Percentiles rank a stretch among this genome's conserved stretches.
These are phyloP conservation scores for Trichoderma sp. DNA, from an alignment of 2,329 filamentous ascomycete genomes.

Conservation along the genomic window DNA sequence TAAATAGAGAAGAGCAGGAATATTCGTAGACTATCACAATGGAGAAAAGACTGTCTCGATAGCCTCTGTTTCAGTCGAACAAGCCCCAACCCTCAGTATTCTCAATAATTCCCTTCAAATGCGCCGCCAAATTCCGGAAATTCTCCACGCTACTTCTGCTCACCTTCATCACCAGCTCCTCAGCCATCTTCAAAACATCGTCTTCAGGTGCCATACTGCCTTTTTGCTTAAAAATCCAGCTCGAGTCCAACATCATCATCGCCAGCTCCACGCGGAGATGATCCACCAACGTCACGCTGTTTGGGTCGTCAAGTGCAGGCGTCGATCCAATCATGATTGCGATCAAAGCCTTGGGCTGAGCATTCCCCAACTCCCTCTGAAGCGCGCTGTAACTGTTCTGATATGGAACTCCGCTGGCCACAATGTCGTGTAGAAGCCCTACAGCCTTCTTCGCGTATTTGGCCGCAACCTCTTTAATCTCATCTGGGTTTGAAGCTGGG, in stretches of 20 bases:
- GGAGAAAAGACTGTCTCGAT: background rate
- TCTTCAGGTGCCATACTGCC: background rate
- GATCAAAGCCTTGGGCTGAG: background rate
- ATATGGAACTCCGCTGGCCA: background rate
- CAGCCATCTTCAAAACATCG: background rate
- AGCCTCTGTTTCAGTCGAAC: background rate
- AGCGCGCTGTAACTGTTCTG: background rate
- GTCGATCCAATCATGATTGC: background rate
- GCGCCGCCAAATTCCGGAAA: background rate
- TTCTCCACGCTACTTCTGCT: slow-evolving; percentile 10
- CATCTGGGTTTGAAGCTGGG: background rate
- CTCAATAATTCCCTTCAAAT: background rate
- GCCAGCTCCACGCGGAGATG: slow-evolving; percentile 26
- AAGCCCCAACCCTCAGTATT: background rate
- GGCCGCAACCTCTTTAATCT: background rate
- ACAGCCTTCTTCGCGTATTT: background rate
- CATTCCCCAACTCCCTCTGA: background rate
- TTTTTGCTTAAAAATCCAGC: background rate
- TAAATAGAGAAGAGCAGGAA: background rate
- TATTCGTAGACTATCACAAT: background rate
- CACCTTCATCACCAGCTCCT: slow-evolving; percentile 22
- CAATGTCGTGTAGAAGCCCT: background rate
- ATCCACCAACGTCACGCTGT: slow-evolving; percentile 20
- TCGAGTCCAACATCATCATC: slow-evolving; percentile 5
- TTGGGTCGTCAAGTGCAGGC: background rate